Base-by-base conservation (phyloP, 2,329 filamentous ascomycete genomes). In the Botrytis paeoniae region DNA sequence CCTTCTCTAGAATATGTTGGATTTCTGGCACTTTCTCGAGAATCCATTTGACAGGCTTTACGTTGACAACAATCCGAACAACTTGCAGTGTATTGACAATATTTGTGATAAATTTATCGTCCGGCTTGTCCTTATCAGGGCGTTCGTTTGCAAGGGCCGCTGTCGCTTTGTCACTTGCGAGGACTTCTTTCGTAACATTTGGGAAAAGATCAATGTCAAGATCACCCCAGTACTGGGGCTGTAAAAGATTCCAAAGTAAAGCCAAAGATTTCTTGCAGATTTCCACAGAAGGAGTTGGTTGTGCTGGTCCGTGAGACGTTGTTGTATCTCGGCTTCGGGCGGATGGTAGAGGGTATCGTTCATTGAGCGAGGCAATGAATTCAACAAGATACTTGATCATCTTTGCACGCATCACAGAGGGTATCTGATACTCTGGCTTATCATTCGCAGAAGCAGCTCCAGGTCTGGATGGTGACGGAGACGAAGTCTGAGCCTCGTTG, bases 31-130 rank as follows among this genome's bases (percentile, higher is more conserved):
- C 88, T 76, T 94, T 93, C 78, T 90, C 89, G 70, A 94, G 84
- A 54, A 98, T 91, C 96, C 96, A 99, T 4, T 97, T 93, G 79
- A 97, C 91, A 0, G 93, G 86, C 82, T 97, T 97, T 75, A 92
- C 91, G 78, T 96, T 94, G 74, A 98, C 86, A 65, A 99, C 90
- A 74, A 98, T 92, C 65, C 95, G 93, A 74, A 99, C 86, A 59
- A 98, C 93, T 81, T 98, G 95, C 22, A 99, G 86, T 2, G 95
- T 94, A 81, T 99, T 99, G 83, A 99, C 90, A 82, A 97, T 95
- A 75, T 92, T 91, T 0, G 93, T 97, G 60, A 92, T 87, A 79
- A 95, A 94, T 81, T 94, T 94, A 59, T 95, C 92, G 75, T 95
- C 91, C n/a, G 87, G 88, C 78, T 93, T 93, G 69, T 94, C 92